phyloP scores from a whole-genome alignment of 2,329 filamentous ascomycete genomes.

The Fusarium miscanthi region DNA sequence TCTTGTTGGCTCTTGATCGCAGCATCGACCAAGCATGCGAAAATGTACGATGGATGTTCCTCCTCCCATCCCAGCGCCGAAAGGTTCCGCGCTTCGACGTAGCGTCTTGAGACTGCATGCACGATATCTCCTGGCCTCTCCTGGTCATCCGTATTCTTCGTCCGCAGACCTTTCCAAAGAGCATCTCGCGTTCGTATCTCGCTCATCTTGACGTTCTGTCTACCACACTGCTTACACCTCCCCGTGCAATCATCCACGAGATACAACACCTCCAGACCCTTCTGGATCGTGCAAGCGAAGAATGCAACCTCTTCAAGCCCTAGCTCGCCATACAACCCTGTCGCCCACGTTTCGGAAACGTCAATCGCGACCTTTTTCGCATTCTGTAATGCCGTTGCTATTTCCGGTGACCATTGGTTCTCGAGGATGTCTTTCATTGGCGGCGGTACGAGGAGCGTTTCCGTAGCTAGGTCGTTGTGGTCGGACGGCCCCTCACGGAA shows the following conservation, averaged over 20 bases:
- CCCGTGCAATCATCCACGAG: constrained; percentile 47
- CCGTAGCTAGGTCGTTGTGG: constrained; percentile 9
- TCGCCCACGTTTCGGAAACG: constrained; percentile 42
- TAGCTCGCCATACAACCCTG: constrained; percentile 34
- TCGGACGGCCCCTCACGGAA: constrained; percentile 35
- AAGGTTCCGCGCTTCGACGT: constrained; percentile 49
- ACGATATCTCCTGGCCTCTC: constrained; percentile 45
- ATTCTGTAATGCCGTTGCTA: constrained; percentile 40
- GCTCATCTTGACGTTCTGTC: constrained; percentile 6
- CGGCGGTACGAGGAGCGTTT: constrained; percentile 32
- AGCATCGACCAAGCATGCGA: constrained; percentile 45
- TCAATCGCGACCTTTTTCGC: constrained; percentile 46
- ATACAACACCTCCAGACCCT: constrained; percentile 47
- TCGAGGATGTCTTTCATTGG: constrained; percentile 43
- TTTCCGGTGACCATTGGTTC: constrained; percentile 46
- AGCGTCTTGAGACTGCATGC: constrained; percentile 45
- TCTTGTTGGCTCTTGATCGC: constrained; percentile 48
- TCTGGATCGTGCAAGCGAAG: constrained; percentile 46
- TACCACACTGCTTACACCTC: constrained; percentile 39
- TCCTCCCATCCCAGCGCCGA: constrained; percentile 48
- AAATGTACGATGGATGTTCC: constrained; percentile 46
- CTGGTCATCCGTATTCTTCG: constrained; percentile 23
- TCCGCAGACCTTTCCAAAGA: constrained; percentile 40
- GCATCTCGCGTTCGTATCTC: constrained; percentile 31
- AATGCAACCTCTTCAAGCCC: constrained; percentile 46